Base-by-base conservation (phyloP, 139 green algal species). In the Chlamydomonas schloesseri region DNA sequence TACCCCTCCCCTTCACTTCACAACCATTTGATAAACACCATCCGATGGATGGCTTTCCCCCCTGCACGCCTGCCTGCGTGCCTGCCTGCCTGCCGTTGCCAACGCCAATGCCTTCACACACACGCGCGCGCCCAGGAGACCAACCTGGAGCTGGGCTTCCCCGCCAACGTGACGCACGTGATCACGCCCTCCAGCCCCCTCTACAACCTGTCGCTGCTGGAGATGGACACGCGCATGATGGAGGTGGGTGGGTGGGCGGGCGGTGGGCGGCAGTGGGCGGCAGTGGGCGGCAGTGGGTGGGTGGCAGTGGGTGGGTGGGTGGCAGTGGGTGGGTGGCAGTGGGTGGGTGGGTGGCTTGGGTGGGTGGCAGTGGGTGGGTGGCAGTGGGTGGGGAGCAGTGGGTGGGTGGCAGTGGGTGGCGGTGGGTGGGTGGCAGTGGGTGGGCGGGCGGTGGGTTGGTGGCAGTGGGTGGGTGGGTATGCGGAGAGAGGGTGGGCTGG, bases 141-240 rank as follows among this genome's bases (percentile, higher is more conserved):
- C 71, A 93, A 93, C 68, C 72, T 93, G 50, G 88, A 93, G 90
- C 72, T 94, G 60, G 92, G 90, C 36, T 93, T 93, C 78, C 88
- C 90, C 31, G 92, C 92, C 57, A 89, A 93, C 55, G 67, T 94
- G 24, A 72, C 82, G 28, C 92, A 94, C 67, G 53, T 94, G n/a
- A 91, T 94, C 71, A 86, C 65, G 33, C 90, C 92, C 29, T 42
- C 77, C 76, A 88, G 57, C 24, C 89, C 88, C 0, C 87, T 94
- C 21, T 94, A 91, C 87, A 92, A 92, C 84, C 75, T 92, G 11
- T 91, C 80, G 37, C 71, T 94, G 55, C 71, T 91, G 83, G 91
- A 94, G 74, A 94, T 94, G 91, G 89, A 93, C 80, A 90, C 89
- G 33, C 91, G 91, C 53, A 92, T 94, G 88, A 93, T 94, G 88